Base-by-base conservation (phyloP, 164 flowering plant species). In the Stephania yunnanensis region DNA sequence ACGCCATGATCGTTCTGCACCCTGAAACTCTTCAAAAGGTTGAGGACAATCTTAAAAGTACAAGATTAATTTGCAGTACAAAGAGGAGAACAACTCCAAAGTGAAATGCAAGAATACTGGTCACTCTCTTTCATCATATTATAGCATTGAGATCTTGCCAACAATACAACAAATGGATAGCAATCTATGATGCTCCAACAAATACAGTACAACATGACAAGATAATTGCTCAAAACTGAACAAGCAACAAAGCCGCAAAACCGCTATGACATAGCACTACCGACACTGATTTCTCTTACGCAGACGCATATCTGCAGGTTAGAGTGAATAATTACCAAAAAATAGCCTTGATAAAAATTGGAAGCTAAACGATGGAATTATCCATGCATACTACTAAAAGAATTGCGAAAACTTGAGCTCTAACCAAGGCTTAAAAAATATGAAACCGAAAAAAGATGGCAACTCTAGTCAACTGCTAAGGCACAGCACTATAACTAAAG, bases 401-500 rank as follows among this genome's bases (percentile, higher is more conserved):
- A 82, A 81, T 81, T 36, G 10, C 71, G 72, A 72, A 61, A 81
- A 75, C 79, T 78, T 74, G 73, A 79, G 74, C 78, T 80, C 81
- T 20, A 46, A 19, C 77, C 69, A 77, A 71, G 55, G 15, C 15
- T 55, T 70, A 36, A 50, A 50, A 50, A 50, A 50, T 48, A 8
- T 48, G 53, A 50, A 50, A 42, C 15, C 4, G 55, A 50, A 68
- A 22, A 3, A 36, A 55, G 63, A n/a, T 64, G 64, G 79, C 73
- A 82, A 68, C 79, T 66, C 86, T 75, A 79, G 45, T 74, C 67
- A 66, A 81, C 68, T 76, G 80, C 85, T 82, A 82, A 11, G 52
- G 79, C 84, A 75, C 86, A 86, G 20, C 19, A 36, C n/a, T 68
- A 46, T 22, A 72, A 46, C 87, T 84, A 91, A 53, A 92, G 97